Base-by-base conservation (phyloP, 495 filamentous ascomycete genomes). In the Neurospora sp. region DNA sequence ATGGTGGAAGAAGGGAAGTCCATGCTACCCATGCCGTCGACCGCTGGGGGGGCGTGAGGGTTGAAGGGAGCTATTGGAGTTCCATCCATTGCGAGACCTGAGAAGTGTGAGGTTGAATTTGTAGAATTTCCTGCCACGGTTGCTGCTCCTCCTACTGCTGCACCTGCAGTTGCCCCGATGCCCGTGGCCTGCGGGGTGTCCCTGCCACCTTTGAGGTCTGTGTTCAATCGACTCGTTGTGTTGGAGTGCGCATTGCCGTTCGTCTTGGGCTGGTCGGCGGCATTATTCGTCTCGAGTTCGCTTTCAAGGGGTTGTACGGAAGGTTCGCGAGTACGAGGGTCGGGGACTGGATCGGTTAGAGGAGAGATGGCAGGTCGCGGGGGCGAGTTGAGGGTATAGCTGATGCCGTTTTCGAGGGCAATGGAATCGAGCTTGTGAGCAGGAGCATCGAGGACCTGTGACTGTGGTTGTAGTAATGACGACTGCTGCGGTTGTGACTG, bases 301-400 rank as follows among this genome's bases (percentile, higher is more conserved):
- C 11, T 59, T 59, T 44, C 40, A 59, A 71, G 40, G 37, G 71
- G 42, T 31, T 74, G 69, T 69, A 69, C 76, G 4, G 74, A 75
- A 39, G 75, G 78, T 71, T 78, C 80, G 75, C 79, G 76, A 37
- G 74, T 80, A 20, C 75, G 75, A 7, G 75, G 73, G 59, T 78
- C 79, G 35, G 69, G n/a, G 27, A 75, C 72, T 14, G 79, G 74
- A 18, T 78, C 79, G n/a, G 80, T 81, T 12, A 81, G 74, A 18
- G 80, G 80, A 16, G 80, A 81, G 35, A 81, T 75, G 69, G 80
- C 78, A 71, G 80, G 80, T 62, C 78, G 80, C 75, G 79, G 77
- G 71, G 78, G 80, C 70, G 79, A 79, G 27, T 79, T 74, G 48
- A 70, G 69, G 44, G 35, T 54, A 38, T 31, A 71, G 70, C 54